Percentiles rank a stretch among this genome's conserved stretches.
phyloP scores from a whole-genome alignment of 176 grass and related monocot genomes.

The Olyra latifolia region DNA sequence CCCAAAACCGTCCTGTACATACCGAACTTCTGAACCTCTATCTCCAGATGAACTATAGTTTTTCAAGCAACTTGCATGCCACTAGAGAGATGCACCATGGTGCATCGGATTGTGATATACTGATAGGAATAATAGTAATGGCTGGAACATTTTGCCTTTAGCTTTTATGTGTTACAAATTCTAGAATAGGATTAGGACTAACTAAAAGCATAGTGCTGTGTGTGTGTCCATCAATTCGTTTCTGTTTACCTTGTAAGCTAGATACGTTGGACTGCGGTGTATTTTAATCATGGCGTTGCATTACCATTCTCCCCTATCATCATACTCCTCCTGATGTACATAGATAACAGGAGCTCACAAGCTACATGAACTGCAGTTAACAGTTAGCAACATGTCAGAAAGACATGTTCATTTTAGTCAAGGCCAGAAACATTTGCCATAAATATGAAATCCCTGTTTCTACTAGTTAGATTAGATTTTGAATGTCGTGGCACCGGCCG shows the following conservation, averaged over 20 bases:
- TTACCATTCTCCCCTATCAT: neutral
- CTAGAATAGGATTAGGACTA: too few species aligned
- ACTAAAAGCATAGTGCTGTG: neutral
- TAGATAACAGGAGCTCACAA: neutral
- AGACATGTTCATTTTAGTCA: neutral
- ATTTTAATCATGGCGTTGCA: neutral
- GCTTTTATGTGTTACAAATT: neutral
- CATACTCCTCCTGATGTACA: neutral
- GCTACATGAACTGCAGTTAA: neutral
- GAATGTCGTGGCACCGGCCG: neutral
- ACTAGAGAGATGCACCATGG: neutral
- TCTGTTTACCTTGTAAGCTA: neutral
- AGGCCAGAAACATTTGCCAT: neutral
- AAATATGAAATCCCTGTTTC: neutral
- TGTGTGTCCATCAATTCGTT: neutral
- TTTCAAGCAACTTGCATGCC: neutral
- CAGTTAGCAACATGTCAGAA: neutral
- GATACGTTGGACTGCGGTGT: neutral
- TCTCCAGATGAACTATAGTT: neutral
- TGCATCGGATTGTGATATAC: neutral
- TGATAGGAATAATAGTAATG: neutral
- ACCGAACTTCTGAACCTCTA: neutral
- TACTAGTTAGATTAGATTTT: neutral
- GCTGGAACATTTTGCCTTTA: neutral
- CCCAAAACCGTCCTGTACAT: neutral